Conservation (phyloP, 1,284 basidiomycete species). For the Pseudozyma pruni region DNA sequence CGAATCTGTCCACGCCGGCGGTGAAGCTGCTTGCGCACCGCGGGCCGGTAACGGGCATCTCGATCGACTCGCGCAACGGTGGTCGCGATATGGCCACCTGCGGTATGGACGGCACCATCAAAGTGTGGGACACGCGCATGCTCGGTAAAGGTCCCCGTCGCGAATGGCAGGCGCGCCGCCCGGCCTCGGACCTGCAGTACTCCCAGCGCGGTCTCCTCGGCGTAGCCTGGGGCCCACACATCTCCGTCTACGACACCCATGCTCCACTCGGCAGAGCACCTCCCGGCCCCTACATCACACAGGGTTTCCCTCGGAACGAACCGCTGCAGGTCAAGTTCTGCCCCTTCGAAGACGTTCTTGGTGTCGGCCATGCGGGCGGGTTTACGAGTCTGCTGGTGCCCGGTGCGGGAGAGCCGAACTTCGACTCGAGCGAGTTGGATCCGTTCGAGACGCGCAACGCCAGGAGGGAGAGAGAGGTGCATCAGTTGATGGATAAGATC, state of each 20-base stretch:
- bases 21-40: constrained; percentile 91
- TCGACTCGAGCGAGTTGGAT: constrained; percentile 91
- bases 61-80: constrained; percentile 78
- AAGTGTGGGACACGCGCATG: constrained; percentile 94
- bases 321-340: constrained; percentile 77
- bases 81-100: constrained; percentile 91
- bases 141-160: constrained; percentile 84
- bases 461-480: constrained; percentile 89
- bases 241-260: constrained; percentile 75
- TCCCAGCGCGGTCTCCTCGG: constrained; percentile 82
- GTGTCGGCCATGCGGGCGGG: constrained; percentile 77
- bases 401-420: constrained; percentile 92
- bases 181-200: constrained; percentile 68
- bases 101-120: constrained; percentile 87
- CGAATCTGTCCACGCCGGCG: constrained; percentile 88
- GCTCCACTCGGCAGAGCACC: constrained; percentile 65
- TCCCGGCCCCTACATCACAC: constrained; percentile 70
- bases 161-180: constrained; percentile 78
- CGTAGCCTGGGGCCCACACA: constrained; percentile 78
- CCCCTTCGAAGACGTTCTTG: constrained; percentile 92
- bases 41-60: constrained; percentile 83
- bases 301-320: constrained; percentile 70
- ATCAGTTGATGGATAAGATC: constrained; percentile 91
- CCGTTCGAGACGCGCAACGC: constrained; percentile 88
- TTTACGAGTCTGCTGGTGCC: constrained; percentile 88